Base-by-base conservation (phyloP, 1,284 basidiomycete genomes). In the Puccinia novopanici region DNA sequence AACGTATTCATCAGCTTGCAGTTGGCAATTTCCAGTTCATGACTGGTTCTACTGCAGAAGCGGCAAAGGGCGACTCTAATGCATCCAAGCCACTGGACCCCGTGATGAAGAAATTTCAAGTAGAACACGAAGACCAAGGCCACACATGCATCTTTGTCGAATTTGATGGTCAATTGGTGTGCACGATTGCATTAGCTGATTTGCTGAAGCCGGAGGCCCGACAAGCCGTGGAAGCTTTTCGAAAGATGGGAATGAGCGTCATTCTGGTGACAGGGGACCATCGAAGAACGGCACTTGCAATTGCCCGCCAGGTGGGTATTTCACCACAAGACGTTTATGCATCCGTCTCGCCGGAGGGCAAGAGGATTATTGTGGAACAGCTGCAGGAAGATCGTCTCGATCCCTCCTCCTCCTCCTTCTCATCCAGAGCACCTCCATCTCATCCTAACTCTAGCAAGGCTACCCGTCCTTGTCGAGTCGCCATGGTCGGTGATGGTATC, bases 401-500 rank as follows among this genome's bases (percentile, higher is more conserved):
- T 67, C 10, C 48, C 42, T 59, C 71, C 8, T 74, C 34, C 22
- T 4, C 34, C 19, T 17, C 37, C 19, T 45, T n/a, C 4, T 22
- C 34, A 10, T 37, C n/a, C 42, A 40, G 34, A 24, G 22, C 15
- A 37, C 48, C 42, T 48, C n/a, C 13, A 22, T 9, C 4, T 65
- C 57, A 24, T 79, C 81, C 57, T 71, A 24, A 42, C 19, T 71
- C 30, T 61, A 79, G 73, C 78, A 78, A 24, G 1, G 50, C 63
- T 80, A 74, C 83, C 27, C 81, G 84, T 42, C 13, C 72, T 27
- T 42, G 19, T 24, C 55, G 42, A 24, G 50, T 79, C 19, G 84
- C 84, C 27, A 84, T 95, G 94, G 94, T 99, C 70, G 97, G 97
- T 27, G 97, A 99, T 86, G 97, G 97, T 24, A 97, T 99, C 87